Evolutionary conservation across 805 yeast genomes (phyloP).

Genomic region (Cyberlindnera americana): DNA sequence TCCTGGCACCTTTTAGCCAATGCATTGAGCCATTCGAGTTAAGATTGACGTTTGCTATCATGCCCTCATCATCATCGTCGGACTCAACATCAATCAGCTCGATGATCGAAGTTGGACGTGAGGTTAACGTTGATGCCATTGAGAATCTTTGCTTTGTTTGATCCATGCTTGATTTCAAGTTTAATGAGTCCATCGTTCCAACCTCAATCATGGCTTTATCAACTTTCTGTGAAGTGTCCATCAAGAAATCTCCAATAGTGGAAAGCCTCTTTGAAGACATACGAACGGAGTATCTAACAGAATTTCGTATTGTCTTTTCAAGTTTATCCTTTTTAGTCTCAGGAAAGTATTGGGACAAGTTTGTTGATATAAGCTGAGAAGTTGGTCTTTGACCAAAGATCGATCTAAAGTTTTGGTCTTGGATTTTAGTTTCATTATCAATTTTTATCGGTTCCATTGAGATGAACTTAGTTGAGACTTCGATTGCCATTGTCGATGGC

Average conservation of each 20-base stretch:
- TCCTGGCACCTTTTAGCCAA: conserved; percentile 91
- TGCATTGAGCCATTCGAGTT: conserved; percentile 62
- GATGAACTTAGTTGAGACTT: conserved; percentile 44
- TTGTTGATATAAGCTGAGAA: conserved; percentile 83
- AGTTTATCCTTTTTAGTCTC: conserved; percentile 67
- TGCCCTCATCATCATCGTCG: conserved; percentile 19
- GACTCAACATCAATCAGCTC: conserved; percentile 26
- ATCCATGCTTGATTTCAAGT: conserved; percentile 31
- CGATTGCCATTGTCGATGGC: conserved; percentile 61
- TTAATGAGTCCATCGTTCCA: conserved; percentile 28
- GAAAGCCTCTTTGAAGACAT: conserved; percentile 41
- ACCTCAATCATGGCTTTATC: conserved; percentile 41
- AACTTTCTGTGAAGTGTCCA: conserved; percentile 53
- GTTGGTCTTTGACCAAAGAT: conserved; percentile 91
- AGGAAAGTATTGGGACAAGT: conserved; percentile 89
- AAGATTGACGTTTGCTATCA: conserved; percentile 9
- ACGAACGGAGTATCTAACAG: conserved; percentile 74
- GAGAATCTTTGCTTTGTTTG: conserved; percentile 26
- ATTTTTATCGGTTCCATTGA: conserved; percentile 23
- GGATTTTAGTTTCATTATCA: conserved; percentile 7
- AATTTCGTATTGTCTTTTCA: conserved; percentile 76
- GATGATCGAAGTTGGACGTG: conserved; percentile 25
- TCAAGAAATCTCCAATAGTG: conserved; percentile 62
- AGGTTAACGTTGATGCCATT: conserved; percentile 21
- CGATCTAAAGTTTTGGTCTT: conserved; percentile 30